Base-by-base conservation (phyloP, 345 rosid species). In the Murraya koenigii region DNA sequence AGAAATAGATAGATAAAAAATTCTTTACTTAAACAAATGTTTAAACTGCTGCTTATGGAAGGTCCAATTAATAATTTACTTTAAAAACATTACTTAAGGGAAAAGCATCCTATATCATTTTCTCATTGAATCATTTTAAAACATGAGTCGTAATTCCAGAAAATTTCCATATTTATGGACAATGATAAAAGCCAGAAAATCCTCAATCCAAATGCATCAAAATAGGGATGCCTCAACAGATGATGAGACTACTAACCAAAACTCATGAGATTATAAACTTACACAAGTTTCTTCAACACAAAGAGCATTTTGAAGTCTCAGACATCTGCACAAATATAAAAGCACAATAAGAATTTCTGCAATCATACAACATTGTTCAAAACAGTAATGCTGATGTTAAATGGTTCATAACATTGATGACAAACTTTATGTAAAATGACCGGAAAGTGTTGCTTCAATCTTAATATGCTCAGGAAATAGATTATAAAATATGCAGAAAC, bases 291-390 rank as follows among this genome's bases (percentile, higher is more conserved):
- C 98, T 59, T 84, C 74, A 78, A 80, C 83, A 80, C 95, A 92
- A 56, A 91, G 84, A 49, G 90, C 97, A 89, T 80, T 92, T 79
- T 82, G 94, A 89, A 95, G 97, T 84, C 94, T 88, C 84, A 95
- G 78, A 77, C 75, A 87, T 86, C 98, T 93, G 95, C 86, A 81
- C 62, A 79, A 77, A 66, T 75, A 80, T 79, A 74, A 69, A 14
- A 58, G 58, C 63, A 77, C 1, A 58, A 28, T 63, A 17, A 79
- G 58, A 67, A 49, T 52, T 75, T 28, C 63, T 23, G 8, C 23
- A 35, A 32, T 52, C 52, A 54, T 64, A 64, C 35, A 69, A 26
- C 3, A 38, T 14, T 52, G 32, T 75, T 33, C 32, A 35, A 63
- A 44, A 61, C 22, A 74, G 26, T 9, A 44, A 39, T 36, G 25